Evolutionary conservation across 2,329 filamentous ascomycete genomes (phyloP), one percentile per base, ranked within the genome.

Genomic region (Diaporthe sp.): DNA sequence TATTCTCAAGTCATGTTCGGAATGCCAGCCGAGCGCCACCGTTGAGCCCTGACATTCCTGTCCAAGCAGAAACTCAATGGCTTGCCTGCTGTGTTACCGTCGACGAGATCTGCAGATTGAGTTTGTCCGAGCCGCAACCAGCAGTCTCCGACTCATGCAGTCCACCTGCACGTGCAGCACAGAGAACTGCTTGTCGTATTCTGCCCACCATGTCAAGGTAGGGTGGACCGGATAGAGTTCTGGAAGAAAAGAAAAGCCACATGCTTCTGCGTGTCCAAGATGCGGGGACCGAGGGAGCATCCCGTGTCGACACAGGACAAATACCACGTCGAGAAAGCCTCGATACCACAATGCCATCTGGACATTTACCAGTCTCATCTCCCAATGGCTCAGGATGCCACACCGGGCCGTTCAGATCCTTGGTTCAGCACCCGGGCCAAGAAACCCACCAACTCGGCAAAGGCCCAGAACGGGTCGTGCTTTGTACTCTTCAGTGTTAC

Each of bases 21-120:
- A 35, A n/a, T 27, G 22, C 42, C 25, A 65, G 39, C 59, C 59
- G 59, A 50, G 25, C 4, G 13, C 22, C 2, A 35, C n/a, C n/a
- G n/a, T n/a, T n/a, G n/a, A n/a, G n/a, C n/a, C n/a, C n/a, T n/a
- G n/a, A n/a, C 17, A 35, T 22, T 17, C 2, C 37, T 30, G n/a
- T 63, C 37, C 58, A 63, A 44, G 58, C 58, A 39, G 27, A 27
- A 63, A 63, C 58, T 44, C 58, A 63, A 63, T 63, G 39, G 9
- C 12, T 50, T 15, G 30, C 6, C 42, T 66, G 61, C 44, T 25
- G 42, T 50, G 42, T 25, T 30, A 66, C 42, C 5, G 61, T 25
- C 61, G 4, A 65, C 42, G 13, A 50, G 30, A 65, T 50, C 59
- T 65, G 42, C 39, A 65, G 59, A 66, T 66, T 50, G 27, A 37